Base-by-base conservation (phyloP, 2,329 filamentous ascomycete species). In the Colletotrichum theobromicola region DNA sequence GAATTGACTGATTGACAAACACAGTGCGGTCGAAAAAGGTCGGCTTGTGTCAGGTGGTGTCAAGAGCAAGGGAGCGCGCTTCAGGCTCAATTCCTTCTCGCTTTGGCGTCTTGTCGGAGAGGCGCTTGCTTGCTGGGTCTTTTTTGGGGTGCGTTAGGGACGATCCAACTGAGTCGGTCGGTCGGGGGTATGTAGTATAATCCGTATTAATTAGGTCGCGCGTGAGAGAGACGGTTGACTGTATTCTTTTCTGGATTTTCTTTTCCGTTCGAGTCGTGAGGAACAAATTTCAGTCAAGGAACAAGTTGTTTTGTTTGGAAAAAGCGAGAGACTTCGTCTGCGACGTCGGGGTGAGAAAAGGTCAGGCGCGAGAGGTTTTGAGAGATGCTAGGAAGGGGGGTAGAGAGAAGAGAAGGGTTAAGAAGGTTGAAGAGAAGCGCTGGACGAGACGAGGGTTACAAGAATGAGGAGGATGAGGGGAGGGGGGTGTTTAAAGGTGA, bases 401-500 rank as follows among this genome's bases (percentile, higher is more conserved):
- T 50, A 50, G 46, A 53, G 62, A 75, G 58, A 64, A 67, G 70
- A 70, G 64, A 72, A 68, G 63, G 58, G 63, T 65, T 60, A 68
- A 72, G 64, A 71, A 70, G 72, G 62, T 58, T 67, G 57, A 50
- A 65, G 57, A 34, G 72, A 72, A 72, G 67, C 68, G 72, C 72
- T 58, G 72, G 62, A 57, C 72, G 37, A 71, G 71, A 71, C 71
- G 72, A 63, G 42, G 60, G 55, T 67, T 65, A 50, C 68, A 68
- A 50, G 55, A 46, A 61, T n/a, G 67, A 74, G 58, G n/a, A 72
- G 53, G 69, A 69, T 64, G 58, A 73, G 70, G 72, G 72, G 70
- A 67, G 60, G 70, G 63, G 72, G 72, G 61, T 57, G 73, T 72
- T 72, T 73, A 72, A 73, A 75, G 73, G 70, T 72, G 70, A 42